phyloP scores from a whole-genome alignment of 139 green algal genomes.

The Chlamydomonas incerta region DNA sequence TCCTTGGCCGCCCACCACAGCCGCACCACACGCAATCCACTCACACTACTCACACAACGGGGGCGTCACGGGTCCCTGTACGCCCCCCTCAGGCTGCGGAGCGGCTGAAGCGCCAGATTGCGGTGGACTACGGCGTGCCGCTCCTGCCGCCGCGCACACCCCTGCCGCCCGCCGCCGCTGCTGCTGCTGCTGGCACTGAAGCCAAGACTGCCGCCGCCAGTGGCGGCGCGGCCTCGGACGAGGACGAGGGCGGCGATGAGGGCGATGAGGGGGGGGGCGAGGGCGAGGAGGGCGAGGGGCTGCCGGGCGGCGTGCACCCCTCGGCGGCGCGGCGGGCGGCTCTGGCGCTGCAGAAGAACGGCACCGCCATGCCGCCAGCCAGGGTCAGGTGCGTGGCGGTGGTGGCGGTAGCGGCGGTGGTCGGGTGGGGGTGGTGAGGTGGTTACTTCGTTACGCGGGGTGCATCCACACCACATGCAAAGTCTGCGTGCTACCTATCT shows the following conservation, averaged over 20 bases:
- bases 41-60: too few species aligned
- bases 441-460: too few species aligned
- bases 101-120: slow-evolving; percentile 69
- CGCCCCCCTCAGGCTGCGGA: slow-evolving; percentile 71
- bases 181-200: not conserved
- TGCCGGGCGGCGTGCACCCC: slow-evolving; percentile 19
- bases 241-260: not conserved
- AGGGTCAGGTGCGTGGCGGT: not conserved
- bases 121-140: slow-evolving; percentile 69
- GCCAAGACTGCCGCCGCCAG: not conserved
- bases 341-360: slow-evolving; percentile 49
- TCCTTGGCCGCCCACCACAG: too few species aligned
- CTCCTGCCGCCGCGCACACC: slow-evolving; percentile 55
- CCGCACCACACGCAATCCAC: too few species aligned
- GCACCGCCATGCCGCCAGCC: slow-evolving; percentile 34
- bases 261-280: not conserved
- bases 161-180: not conserved
- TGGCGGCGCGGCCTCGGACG: not conserved
- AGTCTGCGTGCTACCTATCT: too few species aligned
- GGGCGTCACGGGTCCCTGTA: too few species aligned
- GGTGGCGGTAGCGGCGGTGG: too few species aligned
- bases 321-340: slow-evolving; percentile 48
- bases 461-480: too few species aligned
- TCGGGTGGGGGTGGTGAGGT: too few species aligned
- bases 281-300: not conserved